These are phyloP conservation scores for Penicillium atrosanguineum DNA, from an alignment of 495 filamentous ascomycete genomes.

Conservation along the genomic window DNA sequence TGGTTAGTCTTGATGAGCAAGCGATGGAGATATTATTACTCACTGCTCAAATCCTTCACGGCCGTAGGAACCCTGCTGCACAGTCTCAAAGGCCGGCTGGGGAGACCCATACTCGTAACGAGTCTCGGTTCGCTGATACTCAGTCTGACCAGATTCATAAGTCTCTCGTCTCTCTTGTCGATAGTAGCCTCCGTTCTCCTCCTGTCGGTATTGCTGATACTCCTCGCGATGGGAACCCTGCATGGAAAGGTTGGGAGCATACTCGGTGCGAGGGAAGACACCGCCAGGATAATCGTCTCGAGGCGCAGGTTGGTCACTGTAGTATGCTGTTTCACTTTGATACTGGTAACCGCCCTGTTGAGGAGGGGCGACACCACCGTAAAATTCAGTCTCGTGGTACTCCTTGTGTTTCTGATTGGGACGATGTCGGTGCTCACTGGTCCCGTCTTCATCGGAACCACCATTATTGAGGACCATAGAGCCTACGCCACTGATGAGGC, in stretches of 20 bases:
- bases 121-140: slow-evolving; percentile 20
- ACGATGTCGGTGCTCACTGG: slow-evolving; percentile 24
- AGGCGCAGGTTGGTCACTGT: slow-evolving; percentile 7
- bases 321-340: slow-evolving; percentile 10
- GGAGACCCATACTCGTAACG: slow-evolving; percentile 12
- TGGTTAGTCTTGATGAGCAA: slow-evolving; percentile 5
- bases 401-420: slow-evolving; percentile 32
- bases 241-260: slow-evolving; percentile 3
- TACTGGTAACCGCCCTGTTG: slow-evolving; percentile 10
- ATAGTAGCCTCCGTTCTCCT: slow-evolving; percentile 24
- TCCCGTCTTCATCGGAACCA: slow-evolving; percentile 27
- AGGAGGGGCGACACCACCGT: slow-evolving; percentile 3
- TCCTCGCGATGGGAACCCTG: slow-evolving; percentile 22
- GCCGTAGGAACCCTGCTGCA: slow-evolving; percentile 8
- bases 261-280: slow-evolving; percentile 4
- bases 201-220: slow-evolving; percentile 30
- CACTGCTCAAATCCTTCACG: slow-evolving; percentile 18
- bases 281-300: slow-evolving; percentile 5
- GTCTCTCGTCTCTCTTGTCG: slow-evolving; percentile 18
- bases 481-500: slow-evolving; percentile 47
- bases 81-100: slow-evolving; percentile 10
- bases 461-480: slow-evolving; percentile 40
- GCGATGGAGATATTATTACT: background rate
- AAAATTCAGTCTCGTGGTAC: slow-evolving; percentile 35
- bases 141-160: slow-evolving; percentile 8